Base-by-base conservation (phyloP, 2,329 filamentous ascomycete genomes). In the Paracamarosporium sp. region DNA sequence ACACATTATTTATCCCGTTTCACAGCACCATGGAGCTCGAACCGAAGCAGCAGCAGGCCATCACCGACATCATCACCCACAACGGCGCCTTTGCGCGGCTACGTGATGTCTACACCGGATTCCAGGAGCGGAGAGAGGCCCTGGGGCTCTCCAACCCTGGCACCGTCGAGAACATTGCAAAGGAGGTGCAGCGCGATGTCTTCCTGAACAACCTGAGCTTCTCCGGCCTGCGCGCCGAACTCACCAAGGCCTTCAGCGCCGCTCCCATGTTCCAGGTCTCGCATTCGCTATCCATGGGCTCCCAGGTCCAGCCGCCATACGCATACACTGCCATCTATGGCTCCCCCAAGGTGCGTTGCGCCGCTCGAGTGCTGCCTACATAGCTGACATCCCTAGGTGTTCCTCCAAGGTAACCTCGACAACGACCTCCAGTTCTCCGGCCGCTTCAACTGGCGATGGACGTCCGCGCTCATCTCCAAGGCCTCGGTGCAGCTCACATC, bases 161-260 rank as follows among this genome's bases (percentile, higher is more conserved):
- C 71, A 93, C 91, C 51, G 89, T 97, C 67, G 95, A 99, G 80
- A 89, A 88, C 74, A 89, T 97, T 77, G 87, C 90, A 68, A 89
- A 90, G 77, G 95, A 99, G 83, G 93, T 97, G 62, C 90, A 96
- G 82, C 93, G 93, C 80, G 93, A 97, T 86, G 93, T 97, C 70
- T 90, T 98, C 77, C 88, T 97, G 73, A 95, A 90, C 81, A 97
- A 97, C 84, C 91, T 92, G 79, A 96, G 95, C 88, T 98, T 99
- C 84, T 91, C 92, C 43, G 95, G 95, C 72, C 86, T 99, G 78
- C 91, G 94, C 76, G 96, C 94, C 78, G 95, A 99, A 80, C 84
- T 98, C 76, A 97, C 93, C 76, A 98, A 97, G 85, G 89, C 92
- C 75, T 96, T 98, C 82, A 95, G 93, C 85, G 87, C 96, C 78